Percentiles rank a stretch among this genome's conserved stretches.
Conservation (phyloP, 192 early-diverging fungal species). For the Lobosporangium transversale region DNA sequence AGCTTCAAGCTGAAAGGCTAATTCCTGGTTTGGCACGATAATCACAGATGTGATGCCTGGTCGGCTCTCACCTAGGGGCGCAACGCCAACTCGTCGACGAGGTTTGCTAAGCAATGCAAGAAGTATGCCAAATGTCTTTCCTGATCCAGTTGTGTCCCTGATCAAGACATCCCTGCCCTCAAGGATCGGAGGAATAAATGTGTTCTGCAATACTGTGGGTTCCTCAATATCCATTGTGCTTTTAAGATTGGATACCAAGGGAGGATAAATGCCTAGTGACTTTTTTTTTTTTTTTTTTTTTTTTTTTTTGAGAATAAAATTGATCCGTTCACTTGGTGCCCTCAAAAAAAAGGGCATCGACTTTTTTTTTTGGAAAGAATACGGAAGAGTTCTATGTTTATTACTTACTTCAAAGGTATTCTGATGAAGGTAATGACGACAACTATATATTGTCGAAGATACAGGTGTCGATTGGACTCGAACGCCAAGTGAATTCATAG, state of each 20-base stretch:
- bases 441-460: neutral
- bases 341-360: too few species aligned
- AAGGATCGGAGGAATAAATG: constrained; percentile 57
- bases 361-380: too few species aligned
- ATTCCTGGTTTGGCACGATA: constrained; percentile 63
- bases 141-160: constrained; percentile 63
- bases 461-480: neutral
- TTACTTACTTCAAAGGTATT: constrained; percentile 33
- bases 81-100: neutral
- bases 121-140: constrained; percentile 66
- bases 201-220: constrained; percentile 58
- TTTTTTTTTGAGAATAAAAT: too few species aligned
- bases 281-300: too few species aligned
- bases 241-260: constrained; percentile 33
- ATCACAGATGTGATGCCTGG: constrained; percentile 53
- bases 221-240: constrained; percentile 6
- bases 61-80: too few species aligned
- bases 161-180: constrained; percentile 57
- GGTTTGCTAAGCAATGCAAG: constrained; percentile 55
- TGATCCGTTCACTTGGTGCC: too few species aligned
- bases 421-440: constrained; percentile 15
- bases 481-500: neutral
- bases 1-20: constrained; percentile 57
- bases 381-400: too few species aligned
- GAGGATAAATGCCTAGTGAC: constrained; percentile 39